These are phyloP conservation scores for Colletotrichum siamense DNA, from an alignment of 2,329 filamentous ascomycete species.

Conservation along the genomic window DNA sequence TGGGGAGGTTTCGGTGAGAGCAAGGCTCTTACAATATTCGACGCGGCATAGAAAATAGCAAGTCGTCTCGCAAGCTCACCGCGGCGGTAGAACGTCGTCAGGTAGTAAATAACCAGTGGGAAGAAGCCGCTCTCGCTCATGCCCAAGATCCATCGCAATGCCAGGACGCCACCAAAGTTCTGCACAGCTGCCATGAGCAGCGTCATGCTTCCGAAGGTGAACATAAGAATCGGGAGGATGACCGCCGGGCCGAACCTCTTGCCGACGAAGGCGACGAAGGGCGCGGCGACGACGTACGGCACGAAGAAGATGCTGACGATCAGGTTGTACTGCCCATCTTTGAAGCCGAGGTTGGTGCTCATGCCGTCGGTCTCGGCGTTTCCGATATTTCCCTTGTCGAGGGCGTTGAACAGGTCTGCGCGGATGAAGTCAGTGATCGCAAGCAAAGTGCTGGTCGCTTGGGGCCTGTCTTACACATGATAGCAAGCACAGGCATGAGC, in stretches of 20 bases:
- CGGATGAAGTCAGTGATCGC: neutral
- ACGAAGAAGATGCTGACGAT: slow-evolving; percentile 77
- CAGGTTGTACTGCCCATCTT: slow-evolving; percentile 70
- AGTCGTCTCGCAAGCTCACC: slow-evolving; percentile 16
- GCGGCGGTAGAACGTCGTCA: slow-evolving; percentile 24
- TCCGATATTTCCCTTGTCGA: slow-evolving; percentile 46
- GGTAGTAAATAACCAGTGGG: slow-evolving; percentile 24
- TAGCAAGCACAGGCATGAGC: slow-evolving; percentile 56
- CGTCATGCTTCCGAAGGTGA: slow-evolving; percentile 67
- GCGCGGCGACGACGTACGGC: slow-evolving; percentile 72
- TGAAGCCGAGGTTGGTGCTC: slow-evolving; percentile 32
- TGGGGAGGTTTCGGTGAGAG: neutral
- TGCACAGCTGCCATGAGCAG: slow-evolving; percentile 19
- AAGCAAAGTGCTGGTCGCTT: neutral
- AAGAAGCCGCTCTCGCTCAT: slow-evolving; percentile 24
- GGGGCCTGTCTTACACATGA: slow-evolving; percentile 50
- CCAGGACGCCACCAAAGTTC: slow-evolving; percentile 28
- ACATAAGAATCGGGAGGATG: slow-evolving; percentile 76
- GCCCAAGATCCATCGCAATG: slow-evolving; percentile 23
- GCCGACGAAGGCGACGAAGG: slow-evolving; percentile 63
- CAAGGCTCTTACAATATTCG: slow-evolving; percentile 17
- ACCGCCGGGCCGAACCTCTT: slow-evolving; percentile 73
- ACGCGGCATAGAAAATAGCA: slow-evolving; percentile 23
- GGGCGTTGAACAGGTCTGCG: slow-evolving; percentile 50
- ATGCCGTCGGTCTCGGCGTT: slow-evolving; percentile 46